Evolutionary conservation across 495 filamentous ascomycete genomes (phyloP).

Genomic region (Wilcoxina mikolae): DNA sequence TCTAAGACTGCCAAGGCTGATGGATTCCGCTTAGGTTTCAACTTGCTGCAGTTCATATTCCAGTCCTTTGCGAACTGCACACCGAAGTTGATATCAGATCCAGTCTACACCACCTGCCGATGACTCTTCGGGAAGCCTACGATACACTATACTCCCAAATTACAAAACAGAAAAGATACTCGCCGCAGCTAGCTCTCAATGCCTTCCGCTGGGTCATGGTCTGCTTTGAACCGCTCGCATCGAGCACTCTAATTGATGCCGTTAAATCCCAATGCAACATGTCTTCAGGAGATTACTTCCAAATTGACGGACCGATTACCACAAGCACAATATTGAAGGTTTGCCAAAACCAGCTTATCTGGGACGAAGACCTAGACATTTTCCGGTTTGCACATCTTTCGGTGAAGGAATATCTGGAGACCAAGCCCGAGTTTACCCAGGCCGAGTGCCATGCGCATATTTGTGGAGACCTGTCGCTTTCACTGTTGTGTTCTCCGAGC

Average conservation of each 20-base stretch:
- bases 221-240: not conserved
- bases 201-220: not conserved
- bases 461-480: no score
- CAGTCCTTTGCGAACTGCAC: not conserved
- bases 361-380: not conserved
- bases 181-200: not conserved
- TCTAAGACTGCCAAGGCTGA: not conserved
- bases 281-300: not conserved
- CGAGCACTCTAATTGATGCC: not conserved
- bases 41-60: not conserved
- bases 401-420: conserved; percentile 4
- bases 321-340: not conserved
- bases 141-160: not conserved
- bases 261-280: not conserved
- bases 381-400: conserved; percentile 6
- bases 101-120: not conserved
- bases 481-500: no score
- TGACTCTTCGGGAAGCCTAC: not conserved
- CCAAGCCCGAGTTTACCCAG: no score
- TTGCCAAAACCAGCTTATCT: conserved; percentile 6
- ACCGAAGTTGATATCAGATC: not conserved
- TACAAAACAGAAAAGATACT: not conserved
- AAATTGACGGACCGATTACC: not conserved
- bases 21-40: not conserved
- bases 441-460: no score